Conservation (phyloP, 306 rosid genomes). For the Gastrolobium bilobum region DNA sequence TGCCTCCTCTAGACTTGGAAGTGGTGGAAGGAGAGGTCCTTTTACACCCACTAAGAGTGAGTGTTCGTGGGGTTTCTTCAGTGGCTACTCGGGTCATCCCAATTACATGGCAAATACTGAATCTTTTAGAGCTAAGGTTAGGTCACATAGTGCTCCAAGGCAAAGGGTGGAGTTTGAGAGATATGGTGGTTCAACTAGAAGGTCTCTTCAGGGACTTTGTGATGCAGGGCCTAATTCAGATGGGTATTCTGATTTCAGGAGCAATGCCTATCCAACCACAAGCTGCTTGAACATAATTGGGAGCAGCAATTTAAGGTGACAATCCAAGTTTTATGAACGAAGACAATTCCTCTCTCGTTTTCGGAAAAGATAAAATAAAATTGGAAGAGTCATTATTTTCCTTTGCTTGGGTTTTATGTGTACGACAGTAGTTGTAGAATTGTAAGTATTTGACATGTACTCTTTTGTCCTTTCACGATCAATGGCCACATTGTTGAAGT, state of each 20-base stretch:
- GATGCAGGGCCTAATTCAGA: conserved; percentile 66
- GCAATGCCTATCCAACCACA: conserved; percentile 52
- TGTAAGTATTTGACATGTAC: conserved; percentile 61
- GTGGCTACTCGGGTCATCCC: conserved; percentile 69
- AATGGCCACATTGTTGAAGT: conserved; percentile 38
- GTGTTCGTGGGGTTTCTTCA: conserved; percentile 71
- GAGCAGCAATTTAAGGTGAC: conserved; percentile 66
- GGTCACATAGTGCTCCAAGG: conserved; percentile 95
- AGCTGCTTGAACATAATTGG: conserved; percentile 61
- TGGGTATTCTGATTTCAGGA: conserved; percentile 53
- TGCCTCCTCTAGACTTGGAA: conserved; percentile 74
- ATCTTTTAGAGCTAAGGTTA: conserved; percentile 84
- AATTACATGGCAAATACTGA: conserved; percentile 94
- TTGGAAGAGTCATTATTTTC: background rate
- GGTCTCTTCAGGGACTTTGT: conserved; percentile 61
- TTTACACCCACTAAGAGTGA: conserved; percentile 87
- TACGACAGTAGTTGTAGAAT: conserved; percentile 47
- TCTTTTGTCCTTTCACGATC: conserved; percentile 34
- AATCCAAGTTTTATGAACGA: conserved; percentile 32
- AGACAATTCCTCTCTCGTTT: background rate
- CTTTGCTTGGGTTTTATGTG: conserved; percentile 29
- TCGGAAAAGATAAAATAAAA: background rate
- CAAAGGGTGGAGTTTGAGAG: conserved; percentile 87
- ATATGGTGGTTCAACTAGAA: conserved; percentile 56
- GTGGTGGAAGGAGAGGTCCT: conserved; percentile 63